Evolutionary conservation across 1,139 yeast species (phyloP).

Genomic region (Geotrichum siamense): DNA sequence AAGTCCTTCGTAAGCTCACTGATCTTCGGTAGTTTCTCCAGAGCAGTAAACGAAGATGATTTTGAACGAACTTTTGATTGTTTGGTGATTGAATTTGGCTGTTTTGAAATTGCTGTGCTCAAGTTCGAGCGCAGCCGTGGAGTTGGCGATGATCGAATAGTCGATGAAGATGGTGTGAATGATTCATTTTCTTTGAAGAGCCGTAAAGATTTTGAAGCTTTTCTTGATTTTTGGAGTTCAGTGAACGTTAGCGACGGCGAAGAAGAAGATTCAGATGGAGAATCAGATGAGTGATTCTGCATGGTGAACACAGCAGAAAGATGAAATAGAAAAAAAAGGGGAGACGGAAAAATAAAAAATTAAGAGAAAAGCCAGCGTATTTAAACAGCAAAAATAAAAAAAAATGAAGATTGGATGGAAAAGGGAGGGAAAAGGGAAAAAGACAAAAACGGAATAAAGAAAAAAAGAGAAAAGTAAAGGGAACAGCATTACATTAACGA

Average conservation of each 20-base stretch:
- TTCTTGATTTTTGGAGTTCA: constrained; percentile 35
- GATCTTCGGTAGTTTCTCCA: constrained; percentile 5
- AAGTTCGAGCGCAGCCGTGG: constrained; percentile 5
- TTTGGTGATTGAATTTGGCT: constrained; percentile 5
- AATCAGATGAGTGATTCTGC: neutral
- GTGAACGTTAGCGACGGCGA: neutral
- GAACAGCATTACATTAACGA: too few species aligned
- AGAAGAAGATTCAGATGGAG: neutral
- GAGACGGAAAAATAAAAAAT: too few species aligned
- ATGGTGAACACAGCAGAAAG: too few species aligned
- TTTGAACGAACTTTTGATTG: constrained; percentile 1
- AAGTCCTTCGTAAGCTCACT: neutral
- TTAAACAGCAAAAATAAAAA: too few species aligned
- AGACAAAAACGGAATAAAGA: too few species aligned
- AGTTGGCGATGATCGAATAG: constrained; percentile 10
- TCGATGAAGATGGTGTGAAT: constrained; percentile 8
- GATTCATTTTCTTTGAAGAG: constrained; percentile 39
- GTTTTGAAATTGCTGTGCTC: constrained; percentile 6
- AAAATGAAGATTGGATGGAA: too few species aligned
- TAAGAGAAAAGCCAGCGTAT: too few species aligned
- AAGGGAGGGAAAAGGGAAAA: too few species aligned
- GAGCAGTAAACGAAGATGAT: constrained; percentile 1
- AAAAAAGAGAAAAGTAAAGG: too few species aligned
- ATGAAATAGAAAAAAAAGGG: too few species aligned
- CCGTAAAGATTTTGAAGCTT: constrained; percentile 47